A percentile compares a stretch with the other conserved stretches of the same genome.
These are phyloP conservation scores for Cladobotryum mycophilum DNA, from an alignment of 2,329 filamentous ascomycete species.

Conservation along the genomic window DNA sequence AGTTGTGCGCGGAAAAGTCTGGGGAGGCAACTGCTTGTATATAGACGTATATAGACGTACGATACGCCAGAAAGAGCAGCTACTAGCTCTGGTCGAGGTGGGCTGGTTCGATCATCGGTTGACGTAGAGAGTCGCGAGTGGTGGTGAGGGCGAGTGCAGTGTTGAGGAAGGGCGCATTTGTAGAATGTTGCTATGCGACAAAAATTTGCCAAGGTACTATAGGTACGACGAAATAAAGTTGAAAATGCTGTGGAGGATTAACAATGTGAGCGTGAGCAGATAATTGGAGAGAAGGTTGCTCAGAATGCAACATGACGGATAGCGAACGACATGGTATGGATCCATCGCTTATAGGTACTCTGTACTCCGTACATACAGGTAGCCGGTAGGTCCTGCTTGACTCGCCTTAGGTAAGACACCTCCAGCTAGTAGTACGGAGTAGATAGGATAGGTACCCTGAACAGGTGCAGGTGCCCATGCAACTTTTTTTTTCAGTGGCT, in stretches of 20 bases:
- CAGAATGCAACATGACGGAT: conserved; percentile 12
- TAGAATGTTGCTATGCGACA: conserved; percentile 6
- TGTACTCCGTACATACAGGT: too few species aligned
- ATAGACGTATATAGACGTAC: neutral
- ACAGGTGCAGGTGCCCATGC: neutral
- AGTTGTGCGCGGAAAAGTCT: conserved; percentile 4
- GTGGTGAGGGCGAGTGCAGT: neutral
- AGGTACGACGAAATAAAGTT: too few species aligned
- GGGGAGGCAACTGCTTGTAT: neutral
- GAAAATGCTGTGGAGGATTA: too few species aligned
- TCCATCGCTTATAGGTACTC: neutral
- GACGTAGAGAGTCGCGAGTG: conserved; percentile 1
- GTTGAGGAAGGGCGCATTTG: conserved; percentile 10
- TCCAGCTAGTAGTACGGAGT: too few species aligned
- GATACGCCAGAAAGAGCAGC: conserved; percentile 1
- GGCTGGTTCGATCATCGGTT: conserved; percentile 9
- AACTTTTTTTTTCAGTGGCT: too few species aligned
- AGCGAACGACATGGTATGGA: neutral
- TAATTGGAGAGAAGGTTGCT: conserved; percentile 7
- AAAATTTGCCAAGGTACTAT: neutral
- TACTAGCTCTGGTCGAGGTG: conserved; percentile 11
- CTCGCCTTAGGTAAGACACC: conserved; percentile 9
- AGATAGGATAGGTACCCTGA: too few species aligned
- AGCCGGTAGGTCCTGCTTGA: too few species aligned
- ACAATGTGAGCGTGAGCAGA: neutral